A percentile compares a stretch with the other conserved stretches of the same genome.
phyloP scores from a whole-genome alignment of 1,284 basidiomycete genomes.

The Trichosporon inkin region DNA sequence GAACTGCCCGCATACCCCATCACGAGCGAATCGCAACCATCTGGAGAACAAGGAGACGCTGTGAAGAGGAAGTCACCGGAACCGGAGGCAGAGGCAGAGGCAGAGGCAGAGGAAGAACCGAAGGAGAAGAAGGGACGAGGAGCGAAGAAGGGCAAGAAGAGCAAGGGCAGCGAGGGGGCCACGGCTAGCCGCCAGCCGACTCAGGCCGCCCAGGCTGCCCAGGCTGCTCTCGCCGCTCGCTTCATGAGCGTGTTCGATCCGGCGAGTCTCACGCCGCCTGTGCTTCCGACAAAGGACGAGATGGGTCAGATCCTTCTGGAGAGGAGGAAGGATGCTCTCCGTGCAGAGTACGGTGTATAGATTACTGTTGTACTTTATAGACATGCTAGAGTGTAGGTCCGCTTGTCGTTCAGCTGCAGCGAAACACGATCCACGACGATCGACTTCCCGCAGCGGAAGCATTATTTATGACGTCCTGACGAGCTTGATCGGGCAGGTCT shows the following conservation, averaged over 20 bases:
- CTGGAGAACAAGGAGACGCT: constrained; percentile 10
- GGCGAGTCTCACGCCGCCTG: constrained; percentile 68
- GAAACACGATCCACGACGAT: neutral
- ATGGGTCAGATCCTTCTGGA: constrained; percentile 73
- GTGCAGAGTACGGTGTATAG: constrained; percentile 66
- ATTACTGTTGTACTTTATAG: constrained; percentile 4
- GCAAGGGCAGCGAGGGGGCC: constrained; percentile 60
- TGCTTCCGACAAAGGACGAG: constrained; percentile 67
- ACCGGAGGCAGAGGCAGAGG: constrained; percentile 13
- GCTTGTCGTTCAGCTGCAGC: too few species aligned
- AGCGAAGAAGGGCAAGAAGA: constrained; percentile 14
- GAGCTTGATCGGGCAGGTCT: constrained; percentile 29
- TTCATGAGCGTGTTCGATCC: constrained; percentile 71
- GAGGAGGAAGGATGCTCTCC: constrained; percentile 72
- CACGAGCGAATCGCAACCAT: neutral
- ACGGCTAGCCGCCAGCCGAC: constrained; percentile 53
- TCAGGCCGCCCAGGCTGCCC: constrained; percentile 21
- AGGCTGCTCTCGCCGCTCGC: constrained; percentile 30
- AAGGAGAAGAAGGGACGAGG: constrained; percentile 5
- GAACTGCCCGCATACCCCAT: constrained; percentile 16
- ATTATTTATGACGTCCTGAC: constrained; percentile 20
- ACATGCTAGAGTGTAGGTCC: constrained; percentile 1
- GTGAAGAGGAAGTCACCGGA: constrained; percentile 19
- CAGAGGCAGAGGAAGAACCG: neutral
- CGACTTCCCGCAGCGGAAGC: constrained; percentile 23